These are phyloP conservation scores for Acanthamoeba lugdunensis DNA, from an alignment of 208 protist species.

Conservation along the genomic window DNA sequence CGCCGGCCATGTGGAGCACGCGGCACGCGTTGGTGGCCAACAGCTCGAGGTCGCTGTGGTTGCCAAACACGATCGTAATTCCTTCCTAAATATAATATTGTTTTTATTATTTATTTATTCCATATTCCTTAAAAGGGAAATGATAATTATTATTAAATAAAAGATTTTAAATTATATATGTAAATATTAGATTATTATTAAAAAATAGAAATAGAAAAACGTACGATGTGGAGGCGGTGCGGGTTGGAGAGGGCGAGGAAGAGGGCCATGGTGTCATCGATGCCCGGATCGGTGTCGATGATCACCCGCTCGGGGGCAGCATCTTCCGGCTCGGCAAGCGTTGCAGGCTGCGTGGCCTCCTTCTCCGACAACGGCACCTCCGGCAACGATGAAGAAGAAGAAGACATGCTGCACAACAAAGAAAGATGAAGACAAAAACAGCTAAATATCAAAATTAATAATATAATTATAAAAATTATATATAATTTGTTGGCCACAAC, in stretches of 20 bases:
- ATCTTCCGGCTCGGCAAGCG: not conserved
- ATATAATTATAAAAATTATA: no score
- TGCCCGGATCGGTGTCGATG: slow-evolving; percentile 50
- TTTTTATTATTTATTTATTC: no score
- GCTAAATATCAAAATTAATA: no score
- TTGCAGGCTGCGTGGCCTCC: not conserved
- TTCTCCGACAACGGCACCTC: not conserved
- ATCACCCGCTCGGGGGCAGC: slow-evolving; percentile 26
- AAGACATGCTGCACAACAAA: no score
- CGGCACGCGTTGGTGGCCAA: slow-evolving; percentile 26
- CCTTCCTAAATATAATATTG: not conserved
- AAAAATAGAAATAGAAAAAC: no score
- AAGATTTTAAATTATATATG: no score
- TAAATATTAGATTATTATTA: no score
- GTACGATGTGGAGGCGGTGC: slow-evolving; percentile 8
- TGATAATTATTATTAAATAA: no score
- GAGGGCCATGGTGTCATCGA: slow-evolving; percentile 42
- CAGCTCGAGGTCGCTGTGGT: slow-evolving; percentile 41
- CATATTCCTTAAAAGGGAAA: no score
- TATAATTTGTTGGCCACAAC: no score
- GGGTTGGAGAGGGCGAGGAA: slow-evolving; percentile 28
- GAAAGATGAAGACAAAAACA: no score
- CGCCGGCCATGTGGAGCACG: slow-evolving; percentile 48
- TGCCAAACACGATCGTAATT: slow-evolving; percentile 45
- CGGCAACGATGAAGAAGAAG: not conserved